These are phyloP conservation scores for Canavalia gladiata DNA, from an alignment of 306 rosid genomes.

Conservation along the genomic window DNA sequence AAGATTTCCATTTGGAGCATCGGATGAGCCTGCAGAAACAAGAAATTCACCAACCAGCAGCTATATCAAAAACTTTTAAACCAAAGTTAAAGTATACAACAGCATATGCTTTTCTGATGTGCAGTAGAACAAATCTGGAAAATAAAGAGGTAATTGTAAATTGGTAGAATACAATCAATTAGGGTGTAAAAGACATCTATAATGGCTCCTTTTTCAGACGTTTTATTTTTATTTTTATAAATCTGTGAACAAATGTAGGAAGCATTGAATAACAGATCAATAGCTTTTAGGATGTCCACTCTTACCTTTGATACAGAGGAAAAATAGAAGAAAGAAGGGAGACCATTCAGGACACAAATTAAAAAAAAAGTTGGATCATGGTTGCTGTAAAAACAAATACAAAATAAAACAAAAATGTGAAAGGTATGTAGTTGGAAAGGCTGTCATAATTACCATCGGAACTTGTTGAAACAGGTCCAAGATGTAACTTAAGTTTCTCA, in stretches of 20 bases:
- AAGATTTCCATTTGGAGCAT: slow-evolving; percentile 33
- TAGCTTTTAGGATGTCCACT: slow-evolving; percentile 26
- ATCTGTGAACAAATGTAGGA: slow-evolving; percentile 16
- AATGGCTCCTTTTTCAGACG: slow-evolving; percentile 16
- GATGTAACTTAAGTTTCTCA: slow-evolving; percentile 37
- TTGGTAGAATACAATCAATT: slow-evolving; percentile 24
- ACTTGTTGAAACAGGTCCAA: slow-evolving; percentile 42
- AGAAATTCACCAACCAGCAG: slow-evolving; percentile 15
- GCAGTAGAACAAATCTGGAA: slow-evolving; percentile 5
- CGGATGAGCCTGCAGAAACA: slow-evolving; percentile 38
- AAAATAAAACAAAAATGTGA: background rate
- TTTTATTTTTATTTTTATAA: no score
- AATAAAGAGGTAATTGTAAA: slow-evolving; percentile 30
- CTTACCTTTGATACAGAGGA: background rate
- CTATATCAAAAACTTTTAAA: slow-evolving; percentile 12
- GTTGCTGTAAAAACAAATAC: background rate
- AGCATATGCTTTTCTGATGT: background rate
- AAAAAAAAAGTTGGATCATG: slow-evolving; percentile 20
- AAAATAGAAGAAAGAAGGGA: slow-evolving; percentile 17
- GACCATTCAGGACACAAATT: slow-evolving; percentile 15
- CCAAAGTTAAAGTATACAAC: slow-evolving; percentile 1
- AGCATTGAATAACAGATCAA: slow-evolving; percentile 5
- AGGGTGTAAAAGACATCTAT: background rate
- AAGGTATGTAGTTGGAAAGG: background rate
- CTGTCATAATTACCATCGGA: slow-evolving; percentile 52